Conservation (phyloP, 176 grass and related monocot species). For the Oryza australiensis region DNA sequence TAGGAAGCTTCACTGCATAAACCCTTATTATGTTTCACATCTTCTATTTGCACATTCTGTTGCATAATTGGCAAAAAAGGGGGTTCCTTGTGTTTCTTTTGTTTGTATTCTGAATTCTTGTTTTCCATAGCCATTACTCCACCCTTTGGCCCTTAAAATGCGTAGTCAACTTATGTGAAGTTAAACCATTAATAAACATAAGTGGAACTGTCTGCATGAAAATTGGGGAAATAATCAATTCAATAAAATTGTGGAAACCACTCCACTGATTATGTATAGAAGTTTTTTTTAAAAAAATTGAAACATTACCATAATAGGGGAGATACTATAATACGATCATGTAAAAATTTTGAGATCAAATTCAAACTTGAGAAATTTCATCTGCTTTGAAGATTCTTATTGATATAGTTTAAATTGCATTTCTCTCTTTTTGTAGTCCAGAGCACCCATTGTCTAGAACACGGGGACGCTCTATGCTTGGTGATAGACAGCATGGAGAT, state of each 20-base stretch:
- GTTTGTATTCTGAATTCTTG: conserved; percentile 26
- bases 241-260: background rate
- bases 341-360: background rate
- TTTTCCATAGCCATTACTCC: background rate
- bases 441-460: conserved; percentile 76
- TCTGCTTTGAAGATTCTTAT: conserved; percentile 17
- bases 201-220: background rate
- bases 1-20: background rate
- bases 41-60: background rate
- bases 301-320: background rate
- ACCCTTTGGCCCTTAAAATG: background rate
- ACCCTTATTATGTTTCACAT: background rate
- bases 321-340: background rate
- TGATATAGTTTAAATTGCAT: conserved; percentile 25
- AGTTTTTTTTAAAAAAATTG: background rate
- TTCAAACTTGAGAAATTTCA: background rate
- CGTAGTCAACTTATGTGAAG: background rate
- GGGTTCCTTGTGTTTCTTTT: conserved; percentile 11
- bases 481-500: conserved; percentile 65
- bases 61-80: background rate
- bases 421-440: conserved; percentile 65
- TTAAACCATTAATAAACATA: background rate
- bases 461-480: conserved; percentile 77
- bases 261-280: background rate
- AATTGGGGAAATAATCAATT: background rate